A percentile compares a stretch with the other conserved stretches of the same genome.
Evolutionary conservation across 2,329 filamentous ascomycete species (phyloP).

Genomic region (Colletotrichum sp.): DNA sequence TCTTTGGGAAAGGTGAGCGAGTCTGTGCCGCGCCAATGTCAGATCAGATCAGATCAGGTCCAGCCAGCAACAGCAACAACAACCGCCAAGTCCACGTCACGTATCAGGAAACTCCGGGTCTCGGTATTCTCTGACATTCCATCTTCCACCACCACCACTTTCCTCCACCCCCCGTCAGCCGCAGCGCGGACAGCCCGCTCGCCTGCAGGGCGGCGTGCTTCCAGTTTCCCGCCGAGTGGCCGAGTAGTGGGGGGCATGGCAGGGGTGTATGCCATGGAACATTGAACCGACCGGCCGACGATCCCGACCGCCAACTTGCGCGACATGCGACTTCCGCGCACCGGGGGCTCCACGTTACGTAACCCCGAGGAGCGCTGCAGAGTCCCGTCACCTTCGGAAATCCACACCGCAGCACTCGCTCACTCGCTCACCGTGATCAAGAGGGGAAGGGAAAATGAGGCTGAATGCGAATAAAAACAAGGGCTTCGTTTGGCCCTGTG

Average conservation of each 20-base stretch:
- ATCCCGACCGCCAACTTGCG: background rate
- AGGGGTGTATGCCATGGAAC: background rate
- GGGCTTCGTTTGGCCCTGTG: background rate
- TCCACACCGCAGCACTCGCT: background rate
- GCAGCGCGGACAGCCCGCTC: background rate
- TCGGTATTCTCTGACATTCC: constrained; percentile 12
- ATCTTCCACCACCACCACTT: background rate
- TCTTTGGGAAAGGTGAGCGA: background rate
- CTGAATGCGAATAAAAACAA: background rate
- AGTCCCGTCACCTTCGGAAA: background rate
- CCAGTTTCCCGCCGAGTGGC: background rate
- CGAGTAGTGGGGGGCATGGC: background rate
- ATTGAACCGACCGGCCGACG: constrained; percentile 18
- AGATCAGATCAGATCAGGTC: constrained; percentile 2
- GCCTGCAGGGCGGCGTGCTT: background rate
- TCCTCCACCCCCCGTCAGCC: background rate
- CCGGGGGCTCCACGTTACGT: background rate
- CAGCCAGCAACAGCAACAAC: background rate
- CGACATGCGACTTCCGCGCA: background rate
- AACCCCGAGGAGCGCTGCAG: background rate
- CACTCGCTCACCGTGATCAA: background rate
- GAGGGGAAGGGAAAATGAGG: background rate
- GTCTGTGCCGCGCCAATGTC: constrained; percentile 12
- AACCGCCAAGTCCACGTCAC: background rate
- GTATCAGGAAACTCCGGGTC: constrained; percentile 17